These are phyloP conservation scores for Hymenoscyphus salicellus DNA, from an alignment of 2,329 filamentous ascomycete species.

Conservation along the genomic window DNA sequence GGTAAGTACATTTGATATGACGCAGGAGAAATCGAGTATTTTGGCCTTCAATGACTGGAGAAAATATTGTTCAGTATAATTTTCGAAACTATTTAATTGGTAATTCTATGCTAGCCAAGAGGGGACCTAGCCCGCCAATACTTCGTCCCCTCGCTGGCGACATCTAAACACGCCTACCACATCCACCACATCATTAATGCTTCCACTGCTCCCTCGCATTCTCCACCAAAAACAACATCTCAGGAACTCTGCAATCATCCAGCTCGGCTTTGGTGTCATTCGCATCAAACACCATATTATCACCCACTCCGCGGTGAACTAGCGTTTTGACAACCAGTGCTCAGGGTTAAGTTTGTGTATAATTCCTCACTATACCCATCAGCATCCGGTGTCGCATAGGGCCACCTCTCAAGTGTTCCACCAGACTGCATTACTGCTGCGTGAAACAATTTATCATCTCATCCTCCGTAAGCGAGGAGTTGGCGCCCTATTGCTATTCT, in stretches of 20 bases:
- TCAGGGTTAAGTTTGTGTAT: constrained; percentile 38
- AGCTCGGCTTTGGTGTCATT: constrained; percentile 39
- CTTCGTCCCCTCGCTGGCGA: too few species aligned
- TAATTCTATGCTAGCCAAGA: too few species aligned
- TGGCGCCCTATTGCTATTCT: constrained; percentile 45
- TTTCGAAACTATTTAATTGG: too few species aligned
- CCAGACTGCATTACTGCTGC: constrained; percentile 51
- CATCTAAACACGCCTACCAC: too few species aligned
- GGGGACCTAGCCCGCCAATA: too few species aligned
- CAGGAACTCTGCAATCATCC: not conserved
- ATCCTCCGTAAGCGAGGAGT: constrained; percentile 46
- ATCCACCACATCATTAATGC: not conserved
- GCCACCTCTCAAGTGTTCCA: constrained; percentile 32
- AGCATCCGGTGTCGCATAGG: constrained; percentile 9
- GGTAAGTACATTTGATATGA: too few species aligned
- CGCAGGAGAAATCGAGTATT: too few species aligned
- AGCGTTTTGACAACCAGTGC: constrained; percentile 32
- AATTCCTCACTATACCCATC: constrained; percentile 23
- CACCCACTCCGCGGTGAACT: constrained; percentile 15
- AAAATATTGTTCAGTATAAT: too few species aligned
- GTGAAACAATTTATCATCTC: constrained; percentile 53
- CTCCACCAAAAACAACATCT: not conserved
- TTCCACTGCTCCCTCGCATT: not conserved
- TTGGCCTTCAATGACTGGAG: too few species aligned
- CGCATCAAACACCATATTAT: constrained; percentile 48